These are phyloP conservation scores for Phragmites australis DNA, from an alignment of 176 grass and related monocot genomes.

Conservation along the genomic window DNA sequence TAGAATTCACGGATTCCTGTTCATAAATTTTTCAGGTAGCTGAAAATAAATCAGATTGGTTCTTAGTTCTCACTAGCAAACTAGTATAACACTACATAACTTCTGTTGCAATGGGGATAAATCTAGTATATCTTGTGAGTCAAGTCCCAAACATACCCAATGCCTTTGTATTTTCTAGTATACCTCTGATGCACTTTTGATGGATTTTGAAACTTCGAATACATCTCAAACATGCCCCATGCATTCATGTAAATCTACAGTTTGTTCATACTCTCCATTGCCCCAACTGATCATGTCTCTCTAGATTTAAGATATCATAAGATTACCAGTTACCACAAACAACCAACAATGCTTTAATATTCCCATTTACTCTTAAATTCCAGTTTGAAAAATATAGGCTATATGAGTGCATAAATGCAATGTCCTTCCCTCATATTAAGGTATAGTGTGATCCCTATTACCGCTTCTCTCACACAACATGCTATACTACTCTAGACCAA, in stretches of 20 bases:
- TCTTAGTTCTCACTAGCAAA: constrained; percentile 1
- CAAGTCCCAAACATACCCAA: no score
- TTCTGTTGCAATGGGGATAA: no score
- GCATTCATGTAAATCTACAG: not conserved
- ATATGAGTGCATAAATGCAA: not conserved
- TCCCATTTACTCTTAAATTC: not conserved
- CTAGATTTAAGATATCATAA: no score
- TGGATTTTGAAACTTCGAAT: not conserved
- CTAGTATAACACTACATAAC: no score
- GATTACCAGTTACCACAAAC: not conserved
- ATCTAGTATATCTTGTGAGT: no score
- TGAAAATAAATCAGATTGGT: not conserved
- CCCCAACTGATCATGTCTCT: not conserved
- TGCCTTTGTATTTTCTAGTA: no score
- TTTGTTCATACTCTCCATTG: not conserved
- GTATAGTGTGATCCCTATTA: not conserved
- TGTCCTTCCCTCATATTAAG: not conserved
- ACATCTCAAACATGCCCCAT: not conserved
- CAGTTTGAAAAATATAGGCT: not conserved
- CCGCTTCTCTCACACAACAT: not conserved
- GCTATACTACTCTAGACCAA: not conserved
- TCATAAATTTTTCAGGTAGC: not conserved
- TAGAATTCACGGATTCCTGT: not conserved
- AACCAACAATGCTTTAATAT: not conserved
- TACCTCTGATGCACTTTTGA: not conserved